phyloP scores from a whole-genome alignment of 768 basidiomycete genomes.

The Lyophyllum semitale region DNA sequence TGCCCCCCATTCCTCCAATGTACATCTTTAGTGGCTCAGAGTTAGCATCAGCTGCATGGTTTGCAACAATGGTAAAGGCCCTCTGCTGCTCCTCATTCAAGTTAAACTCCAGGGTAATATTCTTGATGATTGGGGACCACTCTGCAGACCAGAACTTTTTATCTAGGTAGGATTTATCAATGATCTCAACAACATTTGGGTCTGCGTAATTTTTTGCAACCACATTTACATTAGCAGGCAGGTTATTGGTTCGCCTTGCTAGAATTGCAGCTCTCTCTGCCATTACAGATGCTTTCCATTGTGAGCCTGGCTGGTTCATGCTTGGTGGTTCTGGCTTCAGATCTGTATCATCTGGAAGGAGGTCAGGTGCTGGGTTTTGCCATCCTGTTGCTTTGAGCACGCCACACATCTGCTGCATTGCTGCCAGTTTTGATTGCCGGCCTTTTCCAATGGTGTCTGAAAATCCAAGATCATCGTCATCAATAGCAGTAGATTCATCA shows the following conservation, averaged over 20 bases:
- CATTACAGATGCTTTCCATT: background rate
- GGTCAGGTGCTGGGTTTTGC: background rate
- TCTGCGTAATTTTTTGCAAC: background rate
- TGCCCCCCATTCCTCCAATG: slow-evolving; percentile 33
- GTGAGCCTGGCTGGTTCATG: background rate
- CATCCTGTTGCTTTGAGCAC: too few relatives aligned
- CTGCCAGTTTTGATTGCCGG: too few relatives aligned
- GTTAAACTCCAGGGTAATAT: background rate
- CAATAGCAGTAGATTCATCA: background rate
- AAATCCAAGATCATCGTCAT: too few relatives aligned
- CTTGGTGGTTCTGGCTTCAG: background rate
- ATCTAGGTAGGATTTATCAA: background rate
- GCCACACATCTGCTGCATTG: too few relatives aligned
- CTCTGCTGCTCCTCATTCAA: slow-evolving; percentile 8
- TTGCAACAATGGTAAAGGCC: slow-evolving; percentile 18
- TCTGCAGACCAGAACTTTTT: background rate
- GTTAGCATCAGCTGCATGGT: slow-evolving; percentile 11
- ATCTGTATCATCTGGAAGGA: background rate
- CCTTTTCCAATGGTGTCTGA: too few relatives aligned
- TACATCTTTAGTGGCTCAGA: slow-evolving; percentile 26
- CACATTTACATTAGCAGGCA: background rate
- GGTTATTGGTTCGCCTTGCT: background rate
- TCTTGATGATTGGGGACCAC: background rate
- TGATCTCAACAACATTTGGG: background rate
- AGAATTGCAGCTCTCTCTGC: background rate